Percentiles rank a stretch among this genome's conserved stretches.
phyloP scores from a whole-genome alignment of 768 basidiomycete species.

The Amanita muscaria region DNA sequence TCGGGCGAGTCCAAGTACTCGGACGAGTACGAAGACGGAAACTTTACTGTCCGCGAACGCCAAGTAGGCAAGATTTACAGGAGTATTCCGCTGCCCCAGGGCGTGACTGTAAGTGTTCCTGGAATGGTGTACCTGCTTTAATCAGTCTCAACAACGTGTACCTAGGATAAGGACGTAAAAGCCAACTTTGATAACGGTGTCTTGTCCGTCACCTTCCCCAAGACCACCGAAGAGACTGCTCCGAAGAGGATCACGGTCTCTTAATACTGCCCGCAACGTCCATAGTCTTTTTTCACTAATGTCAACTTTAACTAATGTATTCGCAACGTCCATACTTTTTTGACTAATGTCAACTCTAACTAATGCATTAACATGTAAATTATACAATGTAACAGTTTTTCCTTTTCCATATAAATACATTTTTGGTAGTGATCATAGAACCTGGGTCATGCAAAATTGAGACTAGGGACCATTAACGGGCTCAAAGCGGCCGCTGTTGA shows the following conservation, averaged over 20 bases:
- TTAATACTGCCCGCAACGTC: background rate
- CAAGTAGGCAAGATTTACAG: conserved; percentile 34
- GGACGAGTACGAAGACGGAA: conserved; percentile 24
- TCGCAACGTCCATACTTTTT: too few species aligned
- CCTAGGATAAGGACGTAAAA: conserved; percentile 24
- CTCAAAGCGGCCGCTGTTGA: background rate
- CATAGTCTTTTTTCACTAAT: too few species aligned
- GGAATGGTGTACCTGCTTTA: too few species aligned
- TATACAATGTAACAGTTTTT: too few species aligned
- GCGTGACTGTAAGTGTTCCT: conserved; percentile 41
- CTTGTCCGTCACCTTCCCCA: conserved; percentile 38
- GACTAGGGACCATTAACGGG: too few species aligned
- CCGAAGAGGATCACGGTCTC: conserved; percentile 27
- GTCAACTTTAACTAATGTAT: too few species aligned
- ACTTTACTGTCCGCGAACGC: conserved; percentile 39
- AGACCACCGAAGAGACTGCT: conserved; percentile 24
- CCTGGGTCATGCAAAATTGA: too few species aligned
- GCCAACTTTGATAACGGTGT: conserved; percentile 37
- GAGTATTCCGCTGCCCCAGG: conserved; percentile 38
- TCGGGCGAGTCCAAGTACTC: conserved; percentile 35
- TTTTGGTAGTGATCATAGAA: too few species aligned
- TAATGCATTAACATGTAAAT: too few species aligned
- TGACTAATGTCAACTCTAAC: too few species aligned
- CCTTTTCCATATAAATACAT: too few species aligned
- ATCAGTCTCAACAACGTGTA: background rate